Conservation (phyloP, 176 grass and related monocot genomes). For the Rhynchospora pubera region DNA sequence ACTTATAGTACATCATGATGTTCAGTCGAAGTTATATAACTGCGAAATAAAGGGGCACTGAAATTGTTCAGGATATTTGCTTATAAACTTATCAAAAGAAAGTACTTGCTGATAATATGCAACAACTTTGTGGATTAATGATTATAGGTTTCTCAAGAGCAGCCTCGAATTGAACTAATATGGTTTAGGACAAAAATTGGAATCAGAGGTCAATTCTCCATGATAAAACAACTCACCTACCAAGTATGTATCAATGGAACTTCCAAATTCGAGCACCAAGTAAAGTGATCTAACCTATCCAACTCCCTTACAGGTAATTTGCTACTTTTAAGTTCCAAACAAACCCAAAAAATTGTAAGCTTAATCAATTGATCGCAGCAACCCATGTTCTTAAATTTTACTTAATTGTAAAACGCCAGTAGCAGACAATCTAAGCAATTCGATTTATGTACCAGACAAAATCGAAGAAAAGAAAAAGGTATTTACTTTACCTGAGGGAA, state of each 20-base stretch:
- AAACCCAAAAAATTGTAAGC: neutral
- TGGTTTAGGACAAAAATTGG: neutral
- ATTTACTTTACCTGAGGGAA: conserved; percentile 10
- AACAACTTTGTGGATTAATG: neutral
- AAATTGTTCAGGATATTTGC: neutral
- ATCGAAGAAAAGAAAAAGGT: neutral
- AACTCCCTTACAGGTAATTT: neutral
- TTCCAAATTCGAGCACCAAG: neutral
- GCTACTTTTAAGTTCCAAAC: neutral
- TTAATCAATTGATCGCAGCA: neutral
- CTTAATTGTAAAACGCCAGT: neutral
- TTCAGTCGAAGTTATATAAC: neutral
- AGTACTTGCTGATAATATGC: no score
- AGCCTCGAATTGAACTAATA: neutral
- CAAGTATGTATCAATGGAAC: neutral
- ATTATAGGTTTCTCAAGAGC: neutral
- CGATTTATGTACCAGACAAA: neutral
- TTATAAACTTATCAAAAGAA: neutral
- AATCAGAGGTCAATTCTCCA: neutral
- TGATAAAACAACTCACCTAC: neutral
- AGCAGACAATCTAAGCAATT: neutral
- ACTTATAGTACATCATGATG: neutral
- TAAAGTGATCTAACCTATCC: neutral
- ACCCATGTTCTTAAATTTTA: neutral
- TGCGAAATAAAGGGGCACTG: neutral